These are phyloP conservation scores for Ceriops decandra DNA, from an alignment of 345 rosid species.

Conservation along the genomic window DNA sequence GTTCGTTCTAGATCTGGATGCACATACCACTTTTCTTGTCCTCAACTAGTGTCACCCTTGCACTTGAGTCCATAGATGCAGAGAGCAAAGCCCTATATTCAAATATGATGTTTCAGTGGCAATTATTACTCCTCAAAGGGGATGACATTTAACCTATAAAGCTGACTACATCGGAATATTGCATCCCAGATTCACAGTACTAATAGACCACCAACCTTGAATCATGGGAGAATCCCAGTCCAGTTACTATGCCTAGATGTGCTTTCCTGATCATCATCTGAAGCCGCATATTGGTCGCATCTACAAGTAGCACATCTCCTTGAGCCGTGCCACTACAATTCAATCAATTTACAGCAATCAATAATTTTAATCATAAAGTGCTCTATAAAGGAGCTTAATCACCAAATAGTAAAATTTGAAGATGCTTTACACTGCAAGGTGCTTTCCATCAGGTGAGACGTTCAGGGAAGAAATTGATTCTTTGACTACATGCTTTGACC, in stretches of 20 bases:
- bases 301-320: conserved; percentile 64
- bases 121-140: conserved; percentile 1
- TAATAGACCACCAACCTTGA: conserved; percentile 51
- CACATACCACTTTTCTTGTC: conserved; percentile 43
- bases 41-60: conserved; percentile 58
- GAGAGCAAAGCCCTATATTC: conserved; percentile 68
- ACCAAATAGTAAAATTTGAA: conserved; percentile 2
- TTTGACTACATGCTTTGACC: conserved; percentile 50
- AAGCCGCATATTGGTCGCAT: conserved; percentile 44
- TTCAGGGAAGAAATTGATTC: conserved; percentile 63
- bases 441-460: conserved; percentile 77
- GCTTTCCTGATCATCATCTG: conserved; percentile 54
- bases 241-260: conserved; percentile 83
- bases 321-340: conserved; percentile 58
- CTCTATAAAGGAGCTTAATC: conserved; percentile 8
- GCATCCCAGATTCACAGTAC: neutral
- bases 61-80: conserved; percentile 89
- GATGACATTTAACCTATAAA: neutral
- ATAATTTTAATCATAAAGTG: neutral
- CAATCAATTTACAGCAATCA: conserved; percentile 3
- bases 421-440: conserved; percentile 62
- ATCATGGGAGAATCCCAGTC: conserved; percentile 71
- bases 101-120: conserved; percentile 12
- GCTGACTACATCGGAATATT: neutral
- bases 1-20: too few species aligned